Base-by-base conservation (phyloP, 2,329 filamentous ascomycete genomes). In the Pseudogymnoascus sp. region DNA sequence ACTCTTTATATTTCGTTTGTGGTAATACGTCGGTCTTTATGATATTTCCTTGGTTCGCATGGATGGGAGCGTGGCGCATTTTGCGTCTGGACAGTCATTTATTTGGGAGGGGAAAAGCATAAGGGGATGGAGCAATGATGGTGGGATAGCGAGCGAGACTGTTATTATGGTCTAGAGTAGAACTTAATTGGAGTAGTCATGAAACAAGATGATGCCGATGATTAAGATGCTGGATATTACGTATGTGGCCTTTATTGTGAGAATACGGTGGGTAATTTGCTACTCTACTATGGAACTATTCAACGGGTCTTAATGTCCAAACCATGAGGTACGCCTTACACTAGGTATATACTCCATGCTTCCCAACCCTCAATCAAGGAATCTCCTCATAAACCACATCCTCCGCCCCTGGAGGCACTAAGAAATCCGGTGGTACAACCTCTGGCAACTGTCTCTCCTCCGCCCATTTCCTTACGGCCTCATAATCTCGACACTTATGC, bases 401-500 rank as follows among this genome's bases (percentile, higher is more conserved):
- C 11, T 42, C 26, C n/a, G 35, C 26, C 36, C 33, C 64, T 1
- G 68, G 69, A 17, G 60, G 59, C 28, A 64, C 21, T 62, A 67
- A 61, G 50, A 35, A 73, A 57, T 74, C 71, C 2, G 64, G 33
- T 1, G 71, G 68, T 3, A 71, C 69, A 4, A 60, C 59, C 53
- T 65, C 66, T 6, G 65, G 67, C 61, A 79, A 68, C 70, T 84
- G 81, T 64, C 78, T 76, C 36, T 71, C 72, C 66, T 82, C 76
- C 0, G 81, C 81, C 81, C 81, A 85, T 40, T 72, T 67, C 26
- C 81, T 73, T 23, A 84, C 74, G 1, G 74, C 77, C 28, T 84
- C 81, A 64, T 79, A 84, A 66, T 84, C 79, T 9, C 79, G 77
- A 67, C 82, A 84, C 44, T 75, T 76, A 67, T 84, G 82, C 65